phyloP scores from a whole-genome alignment of 2,329 filamentous ascomycete species.

The Ceratocystis huliohia region DNA sequence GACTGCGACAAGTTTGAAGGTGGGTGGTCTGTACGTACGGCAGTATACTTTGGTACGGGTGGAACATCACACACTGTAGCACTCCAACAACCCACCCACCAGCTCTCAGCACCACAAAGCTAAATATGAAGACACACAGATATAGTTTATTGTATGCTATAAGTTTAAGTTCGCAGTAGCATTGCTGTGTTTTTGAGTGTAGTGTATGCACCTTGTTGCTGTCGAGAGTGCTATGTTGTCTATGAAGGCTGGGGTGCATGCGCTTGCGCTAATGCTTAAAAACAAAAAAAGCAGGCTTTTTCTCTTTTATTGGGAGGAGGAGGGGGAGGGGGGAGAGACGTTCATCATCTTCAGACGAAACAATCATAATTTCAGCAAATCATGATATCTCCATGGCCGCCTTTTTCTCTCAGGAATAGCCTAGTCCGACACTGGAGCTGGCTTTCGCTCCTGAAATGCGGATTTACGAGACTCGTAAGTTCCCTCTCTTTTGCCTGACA shows the following conservation, averaged over 20 bases:
- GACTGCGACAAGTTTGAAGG: not conserved
- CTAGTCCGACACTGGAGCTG: not conserved
- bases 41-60: not conserved
- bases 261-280: no score
- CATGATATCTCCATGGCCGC: not conserved
- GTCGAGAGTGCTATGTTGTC: no score
- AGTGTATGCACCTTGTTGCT: not conserved
- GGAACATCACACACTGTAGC: not conserved
- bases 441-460: not conserved
- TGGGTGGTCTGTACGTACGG: not conserved
- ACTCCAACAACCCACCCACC: not conserved
- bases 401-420: not conserved
- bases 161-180: not conserved
- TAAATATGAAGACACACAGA: not conserved
- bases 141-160: not conserved
- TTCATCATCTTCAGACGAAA: conserved; percentile 7
- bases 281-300: no score
- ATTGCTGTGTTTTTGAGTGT: not conserved
- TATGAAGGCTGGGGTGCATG: no score
- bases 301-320: no score
- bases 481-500: not conserved
- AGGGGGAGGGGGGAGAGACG: not conserved
- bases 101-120: not conserved
- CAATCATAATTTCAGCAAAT: conserved; percentile 3
- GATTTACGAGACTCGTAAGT: not conserved